These are phyloP conservation scores for Fagus sylvatica DNA, from an alignment of 306 rosid genomes.

Conservation along the genomic window DNA sequence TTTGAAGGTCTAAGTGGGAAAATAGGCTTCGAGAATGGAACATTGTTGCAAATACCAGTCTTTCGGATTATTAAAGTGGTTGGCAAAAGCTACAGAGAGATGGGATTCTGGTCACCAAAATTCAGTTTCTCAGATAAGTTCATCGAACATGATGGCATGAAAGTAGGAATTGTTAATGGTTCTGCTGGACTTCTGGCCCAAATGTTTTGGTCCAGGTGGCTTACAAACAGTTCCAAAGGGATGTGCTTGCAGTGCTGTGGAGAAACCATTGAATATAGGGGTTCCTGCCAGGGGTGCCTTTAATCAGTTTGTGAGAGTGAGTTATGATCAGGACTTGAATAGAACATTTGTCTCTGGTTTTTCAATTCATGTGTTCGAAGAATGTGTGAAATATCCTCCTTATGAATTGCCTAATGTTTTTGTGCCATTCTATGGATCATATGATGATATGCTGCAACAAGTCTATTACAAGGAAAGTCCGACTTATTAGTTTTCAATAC, in stretches of 20 bases:
- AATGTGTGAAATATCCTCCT: slow-evolving; percentile 29
- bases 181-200: slow-evolving; percentile 18
- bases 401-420: slow-evolving; percentile 33
- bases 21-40: slow-evolving; percentile 33
- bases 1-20: slow-evolving; percentile 49
- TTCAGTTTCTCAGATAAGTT: slow-evolving; percentile 38
- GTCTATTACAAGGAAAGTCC: slow-evolving; percentile 47
- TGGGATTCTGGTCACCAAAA: slow-evolving; percentile 54
- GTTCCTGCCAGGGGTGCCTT: slow-evolving; percentile 50
- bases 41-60: slow-evolving; percentile 22
- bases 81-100: slow-evolving; percentile 48
- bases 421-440: slow-evolving; percentile 47
- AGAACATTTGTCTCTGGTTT: slow-evolving; percentile 40
- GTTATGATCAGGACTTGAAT: slow-evolving; percentile 22
- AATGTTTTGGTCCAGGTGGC: slow-evolving; percentile 49
- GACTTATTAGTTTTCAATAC: too few relatives aligned
- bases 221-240: slow-evolving; percentile 34
- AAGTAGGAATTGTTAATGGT: neutral
- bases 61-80: slow-evolving; percentile 53
- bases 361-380: slow-evolving; percentile 55
- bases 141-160: neutral
- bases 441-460: slow-evolving; percentile 49
- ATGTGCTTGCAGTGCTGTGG: slow-evolving; percentile 13
- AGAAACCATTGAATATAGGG: slow-evolving; percentile 34
- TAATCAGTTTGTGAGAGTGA: slow-evolving; percentile 52